Evolutionary conservation across 495 filamentous ascomycete species (phyloP).

Genomic region (Haplographium delicatum): DNA sequence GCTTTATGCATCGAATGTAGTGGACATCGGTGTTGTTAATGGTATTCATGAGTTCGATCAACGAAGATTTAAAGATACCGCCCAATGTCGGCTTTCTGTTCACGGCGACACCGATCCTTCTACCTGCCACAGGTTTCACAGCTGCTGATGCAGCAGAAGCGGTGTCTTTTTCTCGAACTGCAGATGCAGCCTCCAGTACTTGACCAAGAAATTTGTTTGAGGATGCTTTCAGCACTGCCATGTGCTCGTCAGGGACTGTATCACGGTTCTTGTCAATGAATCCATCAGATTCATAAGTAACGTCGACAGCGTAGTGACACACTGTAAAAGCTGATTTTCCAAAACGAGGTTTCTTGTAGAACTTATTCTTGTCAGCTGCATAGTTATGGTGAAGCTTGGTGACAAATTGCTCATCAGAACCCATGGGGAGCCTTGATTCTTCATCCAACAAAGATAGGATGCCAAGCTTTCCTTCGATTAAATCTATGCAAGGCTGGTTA

Average conservation of each 20-base stretch:
- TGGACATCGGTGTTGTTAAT: constrained; percentile 98
- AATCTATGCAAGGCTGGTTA: constrained; percentile 98
- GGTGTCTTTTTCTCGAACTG: constrained; percentile 83
- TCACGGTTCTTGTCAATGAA: constrained; percentile 99
- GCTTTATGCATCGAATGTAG: constrained; percentile 99
- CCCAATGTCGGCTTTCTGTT: constrained; percentile 96
- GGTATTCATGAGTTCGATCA: constrained; percentile 97
- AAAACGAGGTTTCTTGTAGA: constrained; percentile 97
- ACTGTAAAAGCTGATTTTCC: constrained; percentile 98
- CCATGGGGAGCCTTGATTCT: constrained; percentile 94
- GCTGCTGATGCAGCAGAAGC: constrained; percentile 57
- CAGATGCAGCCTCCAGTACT: constrained; percentile 78
- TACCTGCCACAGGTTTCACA: constrained; percentile 65
- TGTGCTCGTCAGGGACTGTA: constrained; percentile 96
- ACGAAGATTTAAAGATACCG: constrained; percentile 96
- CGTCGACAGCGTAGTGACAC: constrained; percentile 97
- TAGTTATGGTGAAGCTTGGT: constrained; percentile 97
- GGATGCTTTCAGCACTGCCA: constrained; percentile 82
- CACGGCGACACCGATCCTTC: constrained; percentile 83
- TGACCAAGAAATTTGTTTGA: constrained; percentile 80
- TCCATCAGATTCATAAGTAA: constrained; percentile 99
- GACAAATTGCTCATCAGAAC: constrained; percentile 95
- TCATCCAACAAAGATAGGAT: constrained; percentile 91
- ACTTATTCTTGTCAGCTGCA: constrained; percentile 84
- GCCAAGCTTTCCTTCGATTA: constrained; percentile 96